phyloP scores from a whole-genome alignment of 208 protist genomes.

The Kentomonas sorsogonicus region DNA sequence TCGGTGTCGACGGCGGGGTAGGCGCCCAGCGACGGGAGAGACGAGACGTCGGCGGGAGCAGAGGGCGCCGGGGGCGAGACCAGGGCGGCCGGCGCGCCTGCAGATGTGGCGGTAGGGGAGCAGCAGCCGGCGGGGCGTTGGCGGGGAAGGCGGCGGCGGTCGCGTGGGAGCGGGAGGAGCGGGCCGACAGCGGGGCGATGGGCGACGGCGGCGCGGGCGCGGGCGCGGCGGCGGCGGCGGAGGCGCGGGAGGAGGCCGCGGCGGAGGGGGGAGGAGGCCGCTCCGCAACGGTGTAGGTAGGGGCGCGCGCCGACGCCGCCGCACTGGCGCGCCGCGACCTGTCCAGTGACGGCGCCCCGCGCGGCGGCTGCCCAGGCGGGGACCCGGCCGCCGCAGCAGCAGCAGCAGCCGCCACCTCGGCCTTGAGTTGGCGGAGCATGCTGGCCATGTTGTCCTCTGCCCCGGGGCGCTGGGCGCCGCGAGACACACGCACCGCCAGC shows the following conservation, averaged over 20 bases:
- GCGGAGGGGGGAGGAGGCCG: neutral
- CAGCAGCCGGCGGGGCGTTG: neutral
- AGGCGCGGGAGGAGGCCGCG: neutral
- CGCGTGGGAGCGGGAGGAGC: neutral
- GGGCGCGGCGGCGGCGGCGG: slow-evolving; percentile 2
- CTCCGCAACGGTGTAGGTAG: slow-evolving; percentile 24
- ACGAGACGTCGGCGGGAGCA: slow-evolving; percentile 5
- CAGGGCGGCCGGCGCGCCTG: neutral
- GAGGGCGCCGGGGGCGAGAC: neutral
- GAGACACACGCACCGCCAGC: too few relatives aligned
- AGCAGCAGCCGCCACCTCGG: slow-evolving; percentile 21
- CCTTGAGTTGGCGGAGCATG: slow-evolving; percentile 30
- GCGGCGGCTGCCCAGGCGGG: too few relatives aligned
- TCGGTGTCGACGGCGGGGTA: slow-evolving; percentile 36
- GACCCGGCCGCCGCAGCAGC: too few relatives aligned
- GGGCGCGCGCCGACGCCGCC: neutral
- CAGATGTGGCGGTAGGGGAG: neutral
- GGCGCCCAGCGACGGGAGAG: slow-evolving; percentile 12
- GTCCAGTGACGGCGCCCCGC: neutral
- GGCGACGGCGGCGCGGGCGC: slow-evolving; percentile 2
- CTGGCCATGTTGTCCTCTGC: slow-evolving; percentile 20
- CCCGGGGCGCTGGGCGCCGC: neutral
- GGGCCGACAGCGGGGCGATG: neutral
- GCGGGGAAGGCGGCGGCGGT: neutral
- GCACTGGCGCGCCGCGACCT: neutral